Base-by-base conservation (phyloP, 1,284 basidiomycete genomes). In the Malassezia dermatis region DNA sequence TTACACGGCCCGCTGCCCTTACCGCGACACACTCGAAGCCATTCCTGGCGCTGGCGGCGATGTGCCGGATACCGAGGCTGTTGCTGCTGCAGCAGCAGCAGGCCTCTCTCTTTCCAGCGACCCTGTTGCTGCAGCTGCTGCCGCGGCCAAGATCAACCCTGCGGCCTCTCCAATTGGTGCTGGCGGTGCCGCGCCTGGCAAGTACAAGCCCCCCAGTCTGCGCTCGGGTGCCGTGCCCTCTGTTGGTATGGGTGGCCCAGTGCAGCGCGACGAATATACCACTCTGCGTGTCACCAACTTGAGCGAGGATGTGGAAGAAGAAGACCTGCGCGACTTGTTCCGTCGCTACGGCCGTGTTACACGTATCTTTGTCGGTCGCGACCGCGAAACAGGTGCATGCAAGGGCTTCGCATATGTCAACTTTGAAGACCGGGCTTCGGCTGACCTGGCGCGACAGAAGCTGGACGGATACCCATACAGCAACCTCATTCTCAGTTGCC, bases 221-320 rank as follows among this genome's bases (percentile, higher is more conserved):
- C 86, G 88, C 65, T 82, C 77, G 8, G 79, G 79, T 45, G 79
- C 80, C 34, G 83, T 82, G 24, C 82, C 82, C n/a, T 61, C 62
- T 12, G 77, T 82, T 11, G 89, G 89, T 57, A 90, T 90, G 87
- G 82, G 81, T 62, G 76, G 69, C 52, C 58, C 73, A 69, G 63
- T 60, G 21, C 78, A 79, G 40, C 59, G 67, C 51, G 93, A 96
- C 76, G 93, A 98, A 72, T 80, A 93, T 24, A 93, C 94, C 3
- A 99, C 94, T 0, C 81, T 99, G 23, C 88, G 94, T 48, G 89
- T 99, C 65, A 96, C 94, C 39, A 98, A 96, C 72, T 85, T 99
- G 59, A 89, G 88, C 28, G 86, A 90, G 75, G 94, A 98, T 69
- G 89, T 89, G 1, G 84, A 88, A 67, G 94, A 98, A 75, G 86